Evolutionary conservation across 768 basidiomycete species (phyloP).

Genomic region (Leccinum barrowsii): DNA sequence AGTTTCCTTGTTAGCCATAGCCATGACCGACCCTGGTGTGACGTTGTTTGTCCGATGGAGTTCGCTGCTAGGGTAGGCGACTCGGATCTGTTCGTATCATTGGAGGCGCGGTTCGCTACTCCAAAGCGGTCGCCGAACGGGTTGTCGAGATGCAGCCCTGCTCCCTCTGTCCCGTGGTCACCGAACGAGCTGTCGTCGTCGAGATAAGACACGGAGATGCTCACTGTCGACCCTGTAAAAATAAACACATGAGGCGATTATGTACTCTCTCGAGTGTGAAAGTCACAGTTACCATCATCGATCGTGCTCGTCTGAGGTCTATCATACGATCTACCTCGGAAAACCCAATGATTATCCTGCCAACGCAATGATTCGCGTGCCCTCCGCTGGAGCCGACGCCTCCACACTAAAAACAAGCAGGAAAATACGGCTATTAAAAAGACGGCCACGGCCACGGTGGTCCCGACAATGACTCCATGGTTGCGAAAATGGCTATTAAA

Average conservation of each 20-base stretch:
- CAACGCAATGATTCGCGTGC: conserved; percentile 33
- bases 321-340: conserved; percentile 36
- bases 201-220: too few relatives aligned
- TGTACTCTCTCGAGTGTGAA: conserved; percentile 1
- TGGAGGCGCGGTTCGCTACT: too few relatives aligned
- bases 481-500: conserved; percentile 58
- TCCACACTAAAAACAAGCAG: conserved; percentile 36
- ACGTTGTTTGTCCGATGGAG: conserved; percentile 4
- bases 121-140: not conserved
- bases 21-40: conserved; percentile 8
- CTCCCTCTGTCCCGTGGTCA: not conserved
- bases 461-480: conserved; percentile 64
- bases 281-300: conserved; percentile 7
- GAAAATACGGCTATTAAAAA: conserved; percentile 43
- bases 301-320: conserved; percentile 22
- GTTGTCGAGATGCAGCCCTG: not conserved
- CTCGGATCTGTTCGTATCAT: too few relatives aligned
- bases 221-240: not conserved
- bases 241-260: not conserved
- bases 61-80: conserved; percentile 1
- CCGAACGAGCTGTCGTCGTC: not conserved
- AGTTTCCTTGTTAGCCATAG: conserved; percentile 15
- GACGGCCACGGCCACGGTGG: conserved; percentile 66
- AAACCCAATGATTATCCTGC: conserved; percentile 10
- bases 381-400: conserved; percentile 39